Evolutionary conservation across 75 land plant genomes (phyloP), one percentile per base, ranked within the genome.

Genomic region (Azolla pinnata): DNA sequence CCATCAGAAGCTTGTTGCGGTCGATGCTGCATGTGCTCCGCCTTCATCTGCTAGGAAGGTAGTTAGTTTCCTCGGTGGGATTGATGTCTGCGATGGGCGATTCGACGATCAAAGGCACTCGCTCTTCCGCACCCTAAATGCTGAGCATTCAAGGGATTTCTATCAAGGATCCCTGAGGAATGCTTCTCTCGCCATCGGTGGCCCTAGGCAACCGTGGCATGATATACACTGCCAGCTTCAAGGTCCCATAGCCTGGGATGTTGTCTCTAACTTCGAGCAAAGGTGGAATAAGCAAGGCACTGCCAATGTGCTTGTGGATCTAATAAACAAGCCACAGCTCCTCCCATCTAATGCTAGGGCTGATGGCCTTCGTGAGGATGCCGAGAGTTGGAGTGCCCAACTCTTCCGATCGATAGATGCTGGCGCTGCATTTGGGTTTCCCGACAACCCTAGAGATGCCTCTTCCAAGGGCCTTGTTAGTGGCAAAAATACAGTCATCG

Each of bases 1-100:
- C 62, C 96, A 89, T 61, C 96, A 89, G 56, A 89, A 89, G 65
- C 83, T 73, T 18, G 75, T 85, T 55, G 67, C 73, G 3, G 68
- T 89, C 24, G 96, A 89, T 61, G 60, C 76, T 17, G 40, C 29
- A 31, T 0, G n/a, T 62, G 18, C 56, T n/a, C 14, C 71, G 17
- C 45, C 40, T 21, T 47, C 69, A 0, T 14, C 54, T 5, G 29
- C 50, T 0, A 54, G 77, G 10, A 31, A 56, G 19, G 51, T 66
- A 0, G 64, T 80, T 19, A 80, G 83, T 54, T 78, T 80, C 33
- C 64, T 80, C 19, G 83, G 83, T 9, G 83, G 83, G 23, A 68
- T 80, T 24, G 83, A 80, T 45, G 61, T 80, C 14, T 64, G 76
- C 28, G 73, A 64, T 53, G 83, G 83, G n/a, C 68, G 93, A 12